phyloP scores from a whole-genome alignment of 192 early-diverging fungal genomes.

The Rhizoclosmatium sp. region DNA sequence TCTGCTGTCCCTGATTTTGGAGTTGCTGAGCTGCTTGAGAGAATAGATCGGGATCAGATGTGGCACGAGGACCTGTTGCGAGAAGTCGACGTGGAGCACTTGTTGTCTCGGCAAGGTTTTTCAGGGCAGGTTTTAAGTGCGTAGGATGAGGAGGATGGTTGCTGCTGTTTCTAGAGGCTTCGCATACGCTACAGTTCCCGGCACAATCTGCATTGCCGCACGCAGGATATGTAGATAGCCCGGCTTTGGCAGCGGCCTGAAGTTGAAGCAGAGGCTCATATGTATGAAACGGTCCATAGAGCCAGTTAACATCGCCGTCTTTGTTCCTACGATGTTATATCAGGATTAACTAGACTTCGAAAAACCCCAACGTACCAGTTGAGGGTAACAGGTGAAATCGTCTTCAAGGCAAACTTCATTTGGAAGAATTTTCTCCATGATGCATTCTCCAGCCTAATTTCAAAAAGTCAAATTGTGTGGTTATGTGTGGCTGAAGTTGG shows the following conservation, averaged over 20 bases:
- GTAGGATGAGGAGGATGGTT: not conserved
- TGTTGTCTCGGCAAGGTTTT: conserved; percentile 7
- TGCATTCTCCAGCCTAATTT: conserved; percentile 45
- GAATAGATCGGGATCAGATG: conserved; percentile 36
- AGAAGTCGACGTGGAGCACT: conserved; percentile 17
- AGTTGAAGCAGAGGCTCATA: conserved; percentile 44
- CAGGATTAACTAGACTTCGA: not conserved
- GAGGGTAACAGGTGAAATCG: conserved; percentile 38
- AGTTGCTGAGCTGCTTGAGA: not conserved
- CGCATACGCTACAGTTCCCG: not conserved
- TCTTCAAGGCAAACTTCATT: conserved; percentile 43
- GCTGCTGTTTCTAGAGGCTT: conserved; percentile 3
- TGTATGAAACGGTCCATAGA: conserved; percentile 49
- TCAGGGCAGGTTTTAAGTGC: conserved; percentile 31
- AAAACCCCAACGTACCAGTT: conserved; percentile 35
- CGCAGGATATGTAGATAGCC: not conserved
- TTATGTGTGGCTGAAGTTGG: conserved; percentile 5
- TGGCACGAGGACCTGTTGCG: conserved; percentile 1
- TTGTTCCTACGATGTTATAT: conserved; percentile 40
- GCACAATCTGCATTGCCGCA: not conserved
- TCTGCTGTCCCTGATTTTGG: not conserved
- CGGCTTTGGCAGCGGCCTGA: conserved; percentile 35
- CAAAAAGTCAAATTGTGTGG: not conserved
- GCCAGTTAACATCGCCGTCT: conserved; percentile 45
- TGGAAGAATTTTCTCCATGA: conserved; percentile 50